Percentiles rank a stretch among this genome's conserved stretches.
Conservation (phyloP, 1,139 yeast species). For the Yamadazyma trypodendri region DNA sequence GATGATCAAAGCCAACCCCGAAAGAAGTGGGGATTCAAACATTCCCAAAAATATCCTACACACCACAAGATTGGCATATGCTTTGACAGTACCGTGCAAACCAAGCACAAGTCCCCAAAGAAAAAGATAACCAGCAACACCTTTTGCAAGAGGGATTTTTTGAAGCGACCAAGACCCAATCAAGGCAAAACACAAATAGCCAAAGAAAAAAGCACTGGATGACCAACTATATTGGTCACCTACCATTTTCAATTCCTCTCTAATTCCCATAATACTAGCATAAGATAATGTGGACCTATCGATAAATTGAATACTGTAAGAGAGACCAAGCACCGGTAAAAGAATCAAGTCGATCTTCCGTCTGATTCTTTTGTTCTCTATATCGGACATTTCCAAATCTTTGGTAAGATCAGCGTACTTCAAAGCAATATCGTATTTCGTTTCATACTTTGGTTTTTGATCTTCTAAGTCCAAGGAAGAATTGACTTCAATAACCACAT, state of each 20-base stretch:
- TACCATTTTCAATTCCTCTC: conserved; percentile 27
- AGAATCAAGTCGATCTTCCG: conserved; percentile 52
- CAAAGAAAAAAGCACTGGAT: conserved; percentile 54
- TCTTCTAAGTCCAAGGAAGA: conserved; percentile 7
- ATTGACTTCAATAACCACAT: conserved; percentile 7
- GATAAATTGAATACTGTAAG: conserved; percentile 58
- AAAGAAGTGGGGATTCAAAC: conserved; percentile 37
- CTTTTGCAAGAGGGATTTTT: conserved; percentile 24
- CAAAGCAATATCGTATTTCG: conserved; percentile 6
- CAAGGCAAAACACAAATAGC: conserved; percentile 45
- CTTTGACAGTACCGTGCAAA: conserved; percentile 22
- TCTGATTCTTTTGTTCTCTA: conserved; percentile 12
- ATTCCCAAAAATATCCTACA: conserved; percentile 42
- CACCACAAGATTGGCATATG: conserved; percentile 23
- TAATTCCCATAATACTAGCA: conserved; percentile 61
- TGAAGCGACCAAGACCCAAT: conserved; percentile 43
- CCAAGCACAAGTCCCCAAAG: conserved; percentile 25
- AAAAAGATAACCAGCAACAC: conserved; percentile 20
- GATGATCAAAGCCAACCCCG: conserved; percentile 23
- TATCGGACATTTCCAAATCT: conserved; percentile 9
- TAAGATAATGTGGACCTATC: conserved; percentile 59
- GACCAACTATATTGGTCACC: conserved; percentile 55
- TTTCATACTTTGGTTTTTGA: background rate
- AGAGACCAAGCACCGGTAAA: conserved; percentile 51
- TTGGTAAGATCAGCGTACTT: conserved; percentile 8